Percentiles rank a stretch among this genome's conserved stretches.
Evolutionary conservation across 768 basidiomycete genomes (phyloP).

Genomic region (Kwoniella pini): DNA sequence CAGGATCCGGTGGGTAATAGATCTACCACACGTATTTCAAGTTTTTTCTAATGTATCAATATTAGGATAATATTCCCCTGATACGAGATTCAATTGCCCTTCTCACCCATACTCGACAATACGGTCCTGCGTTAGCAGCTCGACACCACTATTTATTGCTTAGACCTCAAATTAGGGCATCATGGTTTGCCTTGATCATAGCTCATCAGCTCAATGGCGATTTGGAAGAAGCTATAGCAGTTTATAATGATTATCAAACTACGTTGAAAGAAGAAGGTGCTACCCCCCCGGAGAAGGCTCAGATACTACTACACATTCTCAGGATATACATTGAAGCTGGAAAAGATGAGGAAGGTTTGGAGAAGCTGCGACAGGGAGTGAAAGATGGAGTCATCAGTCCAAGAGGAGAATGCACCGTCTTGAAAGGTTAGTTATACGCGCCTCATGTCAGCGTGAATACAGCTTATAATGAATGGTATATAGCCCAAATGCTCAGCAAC

Average conservation of each 20-base stretch:
- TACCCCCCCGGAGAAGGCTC: constrained; percentile 44
- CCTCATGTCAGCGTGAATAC: not conserved
- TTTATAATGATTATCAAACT: constrained; percentile 70
- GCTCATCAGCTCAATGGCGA: constrained; percentile 85
- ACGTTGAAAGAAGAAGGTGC: constrained; percentile 67
- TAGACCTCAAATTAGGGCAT: constrained; percentile 77
- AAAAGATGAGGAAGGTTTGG: constrained; percentile 43
- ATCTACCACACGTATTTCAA: not conserved
- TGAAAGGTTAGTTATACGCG: constrained; percentile 43
- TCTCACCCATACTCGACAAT: constrained; percentile 82
- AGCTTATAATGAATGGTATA: not conserved
- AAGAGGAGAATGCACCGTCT: constrained; percentile 42
- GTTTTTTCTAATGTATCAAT: not conserved
- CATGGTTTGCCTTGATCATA: constrained; percentile 87
- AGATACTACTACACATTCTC: constrained; percentile 47
- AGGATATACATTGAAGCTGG: constrained; percentile 47
- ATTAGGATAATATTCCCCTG: constrained; percentile 92
- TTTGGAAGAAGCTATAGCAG: constrained; percentile 66
- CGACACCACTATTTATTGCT: constrained; percentile 75
- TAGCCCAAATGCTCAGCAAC: constrained; percentile 77
- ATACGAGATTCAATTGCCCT: constrained; percentile 85
- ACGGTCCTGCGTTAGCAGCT: constrained; percentile 74
- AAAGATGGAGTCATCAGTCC: constrained; percentile 42
- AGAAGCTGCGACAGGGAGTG: constrained; percentile 39
- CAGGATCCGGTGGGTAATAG: constrained; percentile 74